Percentiles rank a stretch among this genome's conserved stretches.
These are phyloP conservation scores for Diaporthe caulivora DNA, from an alignment of 2,329 filamentous ascomycete species.

Conservation along the genomic window DNA sequence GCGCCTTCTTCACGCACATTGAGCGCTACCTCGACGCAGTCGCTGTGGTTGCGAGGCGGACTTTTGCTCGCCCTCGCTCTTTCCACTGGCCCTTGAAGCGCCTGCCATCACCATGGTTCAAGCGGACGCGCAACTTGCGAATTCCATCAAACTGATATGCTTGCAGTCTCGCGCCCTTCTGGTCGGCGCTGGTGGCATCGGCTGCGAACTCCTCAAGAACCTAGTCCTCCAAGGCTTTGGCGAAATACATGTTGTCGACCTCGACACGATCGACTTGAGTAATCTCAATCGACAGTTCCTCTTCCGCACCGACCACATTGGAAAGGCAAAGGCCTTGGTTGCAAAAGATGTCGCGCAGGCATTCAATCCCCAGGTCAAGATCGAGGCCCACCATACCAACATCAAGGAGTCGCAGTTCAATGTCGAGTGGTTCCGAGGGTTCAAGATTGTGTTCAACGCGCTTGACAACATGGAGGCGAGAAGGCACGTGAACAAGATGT, in stretches of 20 bases:
- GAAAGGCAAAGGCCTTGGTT: conserved; percentile 94
- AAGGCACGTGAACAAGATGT: conserved; percentile 98
- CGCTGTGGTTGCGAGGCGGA: conserved; percentile 21
- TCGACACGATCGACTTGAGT: conserved; percentile 97
- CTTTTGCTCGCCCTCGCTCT: conserved; percentile 15
- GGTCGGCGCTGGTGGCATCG: conserved; percentile 96
- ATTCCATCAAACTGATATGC: conserved; percentile 30
- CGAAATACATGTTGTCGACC: conserved; percentile 93
- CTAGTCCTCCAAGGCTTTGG: conserved; percentile 92
- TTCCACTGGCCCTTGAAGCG: background rate
- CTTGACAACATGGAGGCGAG: conserved; percentile 95
- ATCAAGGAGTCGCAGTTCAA: conserved; percentile 93
- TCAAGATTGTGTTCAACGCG: conserved; percentile 93
- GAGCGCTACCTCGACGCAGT: conserved; percentile 1
- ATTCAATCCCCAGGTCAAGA: conserved; percentile 90
- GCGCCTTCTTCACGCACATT: background rate
- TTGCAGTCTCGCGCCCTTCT: conserved; percentile 86
- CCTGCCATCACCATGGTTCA: conserved; percentile 11
- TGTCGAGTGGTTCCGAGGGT: conserved; percentile 87
- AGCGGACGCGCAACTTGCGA: background rate
- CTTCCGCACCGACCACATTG: conserved; percentile 96
- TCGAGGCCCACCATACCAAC: conserved; percentile 92
- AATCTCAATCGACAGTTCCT: conserved; percentile 98
- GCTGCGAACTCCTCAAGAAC: conserved; percentile 97
- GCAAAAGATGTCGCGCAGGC: conserved; percentile 90